These are phyloP conservation scores for Eucalyptus regnans DNA, from an alignment of 345 rosid genomes.

Conservation along the genomic window DNA sequence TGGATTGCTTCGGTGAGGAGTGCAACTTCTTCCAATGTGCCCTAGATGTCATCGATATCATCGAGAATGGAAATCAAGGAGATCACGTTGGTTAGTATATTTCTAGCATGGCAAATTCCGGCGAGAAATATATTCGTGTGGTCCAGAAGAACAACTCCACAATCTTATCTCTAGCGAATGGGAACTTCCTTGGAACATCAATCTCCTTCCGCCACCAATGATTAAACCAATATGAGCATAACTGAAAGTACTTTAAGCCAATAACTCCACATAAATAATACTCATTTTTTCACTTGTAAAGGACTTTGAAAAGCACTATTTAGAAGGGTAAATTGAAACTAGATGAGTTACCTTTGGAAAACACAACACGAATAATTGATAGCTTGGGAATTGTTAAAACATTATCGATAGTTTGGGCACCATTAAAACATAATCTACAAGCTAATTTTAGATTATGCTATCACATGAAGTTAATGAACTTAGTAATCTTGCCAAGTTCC, in stretches of 20 bases:
- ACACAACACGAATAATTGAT: not conserved
- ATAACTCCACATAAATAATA: not conserved
- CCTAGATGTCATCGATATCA: not conserved
- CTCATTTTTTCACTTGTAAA: not conserved
- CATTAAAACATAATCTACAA: not conserved
- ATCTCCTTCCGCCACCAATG: conserved; percentile 10
- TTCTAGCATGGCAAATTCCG: not conserved
- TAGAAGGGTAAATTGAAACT: not conserved
- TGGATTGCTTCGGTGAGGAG: not conserved
- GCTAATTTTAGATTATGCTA: not conserved
- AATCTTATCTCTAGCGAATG: conserved; percentile 2
- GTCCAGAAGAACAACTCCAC: conserved; percentile 4
- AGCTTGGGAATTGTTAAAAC: not conserved
- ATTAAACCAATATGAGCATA: not conserved
- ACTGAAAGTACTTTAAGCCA: not conserved
- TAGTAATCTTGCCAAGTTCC: not conserved
- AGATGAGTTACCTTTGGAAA: not conserved
- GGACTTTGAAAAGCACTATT: not conserved
- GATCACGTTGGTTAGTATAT: not conserved
- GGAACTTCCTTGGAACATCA: not conserved
- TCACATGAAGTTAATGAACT: not conserved
- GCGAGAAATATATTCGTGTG: not conserved
- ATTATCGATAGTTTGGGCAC: not conserved
- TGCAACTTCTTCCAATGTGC: not conserved
- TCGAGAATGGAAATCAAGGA: not conserved